Base-by-base conservation (phyloP, 306 rosid species). In the Cucurbita maxima region DNA sequence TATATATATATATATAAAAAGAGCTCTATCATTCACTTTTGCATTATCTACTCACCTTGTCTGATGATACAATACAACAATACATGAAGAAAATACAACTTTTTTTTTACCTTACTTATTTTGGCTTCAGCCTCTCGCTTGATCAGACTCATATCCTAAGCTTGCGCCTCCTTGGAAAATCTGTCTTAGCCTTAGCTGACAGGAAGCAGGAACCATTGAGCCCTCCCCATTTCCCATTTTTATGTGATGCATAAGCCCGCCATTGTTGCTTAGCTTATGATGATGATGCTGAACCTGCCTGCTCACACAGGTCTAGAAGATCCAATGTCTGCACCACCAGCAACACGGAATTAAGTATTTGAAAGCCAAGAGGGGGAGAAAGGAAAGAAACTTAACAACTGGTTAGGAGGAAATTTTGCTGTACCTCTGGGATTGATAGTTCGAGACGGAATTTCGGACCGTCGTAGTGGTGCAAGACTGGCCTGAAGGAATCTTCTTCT, bases 391-490 rank as follows among this genome's bases (percentile, higher is more conserved):
- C 7, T 61, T 14, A 64, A 16, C 15, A 15, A 10, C 20, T 6
- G 11, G 41, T 3, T 38, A 22, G 70, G 34, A 30, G 14, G 30
- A 12, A 38, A 19, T 1, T 36, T 18, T 12, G 53, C 63, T 77
- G 41, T 81, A 91, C 99, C 96, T 95, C 99, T 2, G 99, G 99
- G 69, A 95, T 88, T 45, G 99, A 94, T 77, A 95, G 88, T 90
- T 95, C 99, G 64, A 95, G 99, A 41, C 97, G 99, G 77, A 95
- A 95, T 87, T 95, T 95, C 58, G 99, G 99, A 73, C 99, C 99
- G 63, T 95, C 99, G 59, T 95, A 95, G 76, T 95, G 99, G 81
- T 95, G 96, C 88, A 95, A 81, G 64, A 95, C 96, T 53, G 99
- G 99, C 90, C 99, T 86, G 85, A 95, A 95, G 78, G 97, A 71